Evolutionary conservation across 345 rosid genomes (phyloP), one percentile per base, ranked within the genome.

Genomic region (Euphorbia peplus): DNA sequence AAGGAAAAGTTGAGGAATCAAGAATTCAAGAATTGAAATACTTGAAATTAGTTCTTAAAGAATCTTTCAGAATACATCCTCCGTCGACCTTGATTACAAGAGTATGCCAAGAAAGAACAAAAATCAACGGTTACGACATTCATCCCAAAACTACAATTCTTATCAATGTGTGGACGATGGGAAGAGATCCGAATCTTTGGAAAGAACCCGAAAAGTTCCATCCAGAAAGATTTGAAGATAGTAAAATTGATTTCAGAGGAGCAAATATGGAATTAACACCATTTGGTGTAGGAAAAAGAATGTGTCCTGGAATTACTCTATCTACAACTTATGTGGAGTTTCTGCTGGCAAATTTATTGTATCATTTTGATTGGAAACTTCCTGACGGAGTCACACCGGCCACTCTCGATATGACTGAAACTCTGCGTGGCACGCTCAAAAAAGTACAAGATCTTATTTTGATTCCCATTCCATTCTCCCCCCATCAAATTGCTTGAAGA

Each of bases 1-100:
- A 55, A 22, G 80, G 78, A 39, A 26, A 32, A 6, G 70, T 70
- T 0, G 70, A 29, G 10, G 80, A 80, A 42, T 16, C 41, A 19
- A 35, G 29, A 19, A 4, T 65, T 22, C 26, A 15, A 5, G 76
- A 75, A 30, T 9, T 76, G 10, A 60, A 76, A 14, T 71, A 39
- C 50, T 25, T 53, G 57, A 70, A 58, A 18, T 48, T 8, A 52
- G 48, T 73, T 1, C 14, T 73, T 11, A 68, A 57, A 53, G 70
- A 68, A 60, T 64, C 51, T 7, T 4, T 64, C 18, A 76, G 73
- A 44, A 2, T 73, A 11, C 71, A 66, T 19, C 57, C 72, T 44
- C 3, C 72, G 8, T 19, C 3, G 0, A 2, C 58, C 3, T 30
- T 65, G 21, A 22, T 51, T 48, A 29, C 46, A 29, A 65, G 69